Base-by-base conservation (phyloP, 192 early-diverging fungal genomes). In the Entomortierella chlamydospora region DNA sequence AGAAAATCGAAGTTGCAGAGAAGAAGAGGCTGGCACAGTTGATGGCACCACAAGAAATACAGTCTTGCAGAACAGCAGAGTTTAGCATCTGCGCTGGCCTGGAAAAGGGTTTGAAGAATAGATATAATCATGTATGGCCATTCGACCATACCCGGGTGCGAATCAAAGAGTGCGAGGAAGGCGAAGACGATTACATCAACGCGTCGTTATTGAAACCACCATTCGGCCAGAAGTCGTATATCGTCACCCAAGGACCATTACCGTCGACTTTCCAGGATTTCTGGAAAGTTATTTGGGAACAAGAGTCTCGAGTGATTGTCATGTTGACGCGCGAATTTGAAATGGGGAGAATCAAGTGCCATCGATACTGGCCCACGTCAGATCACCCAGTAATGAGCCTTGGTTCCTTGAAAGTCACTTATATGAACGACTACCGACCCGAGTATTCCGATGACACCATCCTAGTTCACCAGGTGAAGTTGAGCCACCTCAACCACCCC, bases 251-350 rank as follows among this genome's bases (percentile, higher is more conserved):
- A 61, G 88, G 95, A n/a, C 98, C 98, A 18, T 68, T 97, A 30
- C 88, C 89, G 12, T 84, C 87, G n/a, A 98, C 97, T 0, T 87
- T 92, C 41, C 76, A 83, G 30, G 97, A 98, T 80, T 99, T 99
- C 81, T 99, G 97, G 97, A 87, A 90, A 64, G 94, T 98, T 84
- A 78, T 96, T 8, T 98, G 96, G 97, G 96, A 99, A 81, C 94
- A 97, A 57, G 81, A 87, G 33, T 83, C 86, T 7, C 68, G 83
- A 0, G 90, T 99, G 3, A 85, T 99, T 42, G 95, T 99, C 2
- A 99, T 99, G 97, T 83, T 99, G 69, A 98, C 98, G 2, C 87
- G 88, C 42, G 95, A 96, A 82, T 88, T 93, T 29, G 98, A 99
- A 73, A 89, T 87, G 69, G 91, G 93, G 1, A 86, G 94, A 69